These are phyloP conservation scores for Scutellaria galericulata DNA, from an alignment of 257 asterid species.

Conservation along the genomic window DNA sequence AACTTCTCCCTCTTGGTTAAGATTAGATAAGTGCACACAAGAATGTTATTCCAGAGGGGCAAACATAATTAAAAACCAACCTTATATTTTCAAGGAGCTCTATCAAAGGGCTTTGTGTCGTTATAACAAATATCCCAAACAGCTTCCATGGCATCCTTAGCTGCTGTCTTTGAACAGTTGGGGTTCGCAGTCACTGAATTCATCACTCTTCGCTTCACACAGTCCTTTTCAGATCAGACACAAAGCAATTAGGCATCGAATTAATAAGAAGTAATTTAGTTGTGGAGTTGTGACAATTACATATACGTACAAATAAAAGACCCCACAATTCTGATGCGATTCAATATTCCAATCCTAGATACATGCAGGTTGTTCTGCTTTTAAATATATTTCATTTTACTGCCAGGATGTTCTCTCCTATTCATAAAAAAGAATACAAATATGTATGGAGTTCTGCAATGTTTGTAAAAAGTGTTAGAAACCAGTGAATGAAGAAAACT, in stretches of 20 bases:
- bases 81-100: conserved; percentile 68
- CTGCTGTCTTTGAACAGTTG: conserved; percentile 68
- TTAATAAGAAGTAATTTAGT: neutral
- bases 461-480: neutral
- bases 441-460: neutral
- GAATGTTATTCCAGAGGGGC: neutral
- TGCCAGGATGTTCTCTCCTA: neutral
- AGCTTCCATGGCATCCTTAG: conserved; percentile 87
- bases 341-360: neutral
- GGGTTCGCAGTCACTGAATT: conserved; percentile 70
- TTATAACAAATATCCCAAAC: conserved; percentile 93
- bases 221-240: conserved; percentile 52
- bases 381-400: neutral
- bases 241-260: neutral
- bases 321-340: too few species aligned
- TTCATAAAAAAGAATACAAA: too few species aligned
- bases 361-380: neutral
- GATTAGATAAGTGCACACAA: neutral
- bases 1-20: neutral
- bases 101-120: conserved; percentile 85
- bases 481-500: neutral
- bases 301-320: too few species aligned
- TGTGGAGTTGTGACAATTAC: too few species aligned
- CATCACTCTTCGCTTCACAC: conserved; percentile 79
- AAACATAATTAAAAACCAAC: neutral